phyloP scores from a whole-genome alignment of 305 asterid genomes.

The Rubia occidens region DNA sequence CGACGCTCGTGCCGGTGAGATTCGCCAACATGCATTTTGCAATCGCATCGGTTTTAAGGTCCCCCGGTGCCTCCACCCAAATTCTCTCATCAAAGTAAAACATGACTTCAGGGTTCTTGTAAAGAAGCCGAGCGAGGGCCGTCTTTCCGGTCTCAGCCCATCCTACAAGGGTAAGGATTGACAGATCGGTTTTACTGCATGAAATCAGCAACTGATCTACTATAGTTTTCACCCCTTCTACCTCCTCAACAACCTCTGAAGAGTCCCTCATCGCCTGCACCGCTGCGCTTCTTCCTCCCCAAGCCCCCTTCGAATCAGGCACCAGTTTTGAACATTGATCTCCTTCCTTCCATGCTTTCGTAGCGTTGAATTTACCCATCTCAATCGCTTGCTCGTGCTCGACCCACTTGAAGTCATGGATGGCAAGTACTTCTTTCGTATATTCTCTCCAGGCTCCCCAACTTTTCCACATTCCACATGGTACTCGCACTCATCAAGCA shows the following conservation, averaged over 20 bases:
- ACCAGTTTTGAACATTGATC: no score
- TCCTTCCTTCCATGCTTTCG: neutral
- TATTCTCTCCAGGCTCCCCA: neutral
- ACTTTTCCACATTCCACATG: neutral
- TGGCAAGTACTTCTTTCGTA: constrained; percentile 7
- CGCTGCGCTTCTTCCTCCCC: neutral
- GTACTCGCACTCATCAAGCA: constrained; percentile 1
- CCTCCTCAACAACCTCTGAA: neutral
- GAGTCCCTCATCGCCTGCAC: neutral
- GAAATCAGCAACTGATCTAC: neutral
- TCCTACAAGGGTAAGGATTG: constrained; percentile 15
- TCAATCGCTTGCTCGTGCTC: neutral
- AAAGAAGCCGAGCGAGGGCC: constrained; percentile 17
- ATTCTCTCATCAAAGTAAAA: constrained; percentile 20
- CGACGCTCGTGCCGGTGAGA: constrained; percentile 6
- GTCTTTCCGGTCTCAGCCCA: constrained; percentile 23
- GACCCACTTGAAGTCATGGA: neutral
- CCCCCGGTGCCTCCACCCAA: constrained; percentile 20
- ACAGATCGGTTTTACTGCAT: constrained; percentile 10
- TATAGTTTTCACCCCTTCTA: neutral
- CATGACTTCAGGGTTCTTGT: constrained; percentile 14
- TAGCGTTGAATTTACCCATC: neutral
- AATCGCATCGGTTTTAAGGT: constrained; percentile 11
- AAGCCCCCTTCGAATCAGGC: neutral
- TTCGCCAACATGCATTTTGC: constrained; percentile 18